Percentiles rank a stretch among this genome's conserved stretches.
Evolutionary conservation across 768 basidiomycete species (phyloP).

Genomic region (Psilocybe tampanensis): DNA sequence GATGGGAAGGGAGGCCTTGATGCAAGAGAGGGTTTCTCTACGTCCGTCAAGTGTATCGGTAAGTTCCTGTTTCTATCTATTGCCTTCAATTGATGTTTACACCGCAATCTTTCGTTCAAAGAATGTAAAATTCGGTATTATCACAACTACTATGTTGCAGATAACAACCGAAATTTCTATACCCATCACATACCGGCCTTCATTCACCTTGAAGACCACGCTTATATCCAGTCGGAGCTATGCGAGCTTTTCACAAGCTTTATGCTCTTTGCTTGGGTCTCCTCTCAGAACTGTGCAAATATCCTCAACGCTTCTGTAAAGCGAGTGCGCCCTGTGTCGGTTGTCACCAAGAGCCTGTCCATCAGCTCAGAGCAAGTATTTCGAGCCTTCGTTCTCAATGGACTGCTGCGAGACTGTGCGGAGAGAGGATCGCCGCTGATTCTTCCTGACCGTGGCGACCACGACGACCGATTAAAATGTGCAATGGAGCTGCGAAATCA

Average conservation of each 20-base stretch:
- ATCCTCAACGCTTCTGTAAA: constrained; percentile 11
- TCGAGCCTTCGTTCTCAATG: constrained; percentile 13
- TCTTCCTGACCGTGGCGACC: constrained; percentile 11
- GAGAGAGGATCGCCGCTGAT: constrained; percentile 3
- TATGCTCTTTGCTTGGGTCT: constrained; percentile 18
- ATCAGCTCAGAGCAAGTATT: constrained; percentile 14
- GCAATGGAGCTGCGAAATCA: constrained; percentile 13
- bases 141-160: constrained; percentile 8
- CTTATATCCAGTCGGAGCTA: constrained; percentile 8
- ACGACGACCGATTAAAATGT: constrained; percentile 11
- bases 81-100: background rate
- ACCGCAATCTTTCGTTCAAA: background rate
- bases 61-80: background rate
- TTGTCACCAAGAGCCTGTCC: background rate
- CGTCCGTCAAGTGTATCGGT: constrained; percentile 8
- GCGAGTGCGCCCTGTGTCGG: background rate
- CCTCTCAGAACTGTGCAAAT: constrained; percentile 15
- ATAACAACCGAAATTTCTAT: constrained; percentile 2
- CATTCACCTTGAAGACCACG: constrained; percentile 13
- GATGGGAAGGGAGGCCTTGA: background rate
- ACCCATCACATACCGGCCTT: background rate
- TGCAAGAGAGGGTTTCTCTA: constrained; percentile 3
- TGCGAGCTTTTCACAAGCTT: constrained; percentile 12
- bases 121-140: constrained; percentile 9
- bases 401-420: constrained; percentile 6